Evolutionary conservation across 1,139 yeast species (phyloP).

Genomic region (Saccharomyces hybrid): DNA sequence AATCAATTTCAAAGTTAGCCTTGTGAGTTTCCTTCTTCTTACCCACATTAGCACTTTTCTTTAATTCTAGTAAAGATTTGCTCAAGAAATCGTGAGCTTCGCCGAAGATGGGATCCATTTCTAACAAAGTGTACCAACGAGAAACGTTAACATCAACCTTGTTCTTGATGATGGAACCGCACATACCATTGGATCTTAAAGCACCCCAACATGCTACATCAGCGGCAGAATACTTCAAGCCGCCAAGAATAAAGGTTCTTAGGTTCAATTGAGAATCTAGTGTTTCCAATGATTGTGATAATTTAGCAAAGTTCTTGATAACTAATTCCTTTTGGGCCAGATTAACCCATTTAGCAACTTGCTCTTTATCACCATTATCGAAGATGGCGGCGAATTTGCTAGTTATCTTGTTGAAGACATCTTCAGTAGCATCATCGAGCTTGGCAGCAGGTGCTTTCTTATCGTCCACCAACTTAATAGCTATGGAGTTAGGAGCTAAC

Average conservation of each 20-base stretch:
- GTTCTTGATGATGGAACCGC: constrained; percentile 82
- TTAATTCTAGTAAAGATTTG: constrained; percentile 62
- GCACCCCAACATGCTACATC: constrained; percentile 93
- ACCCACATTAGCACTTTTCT: constrained; percentile 57
- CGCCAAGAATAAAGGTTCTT: constrained; percentile 63
- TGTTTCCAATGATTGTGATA: constrained; percentile 68
- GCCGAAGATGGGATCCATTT: constrained; percentile 58
- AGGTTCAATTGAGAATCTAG: constrained; percentile 79
- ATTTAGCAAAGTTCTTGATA: constrained; percentile 80
- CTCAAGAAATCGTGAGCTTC: constrained; percentile 59
- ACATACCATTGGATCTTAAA: constrained; percentile 83
- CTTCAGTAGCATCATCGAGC: constrained; percentile 31
- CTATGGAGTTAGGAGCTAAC: constrained; percentile 44
- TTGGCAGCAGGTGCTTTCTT: constrained; percentile 39
- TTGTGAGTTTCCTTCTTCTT: constrained; percentile 70
- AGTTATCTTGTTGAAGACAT: constrained; percentile 39
- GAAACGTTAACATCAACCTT: constrained; percentile 77
- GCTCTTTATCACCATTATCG: constrained; percentile 37
- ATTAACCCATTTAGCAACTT: constrained; percentile 33
- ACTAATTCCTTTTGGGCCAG: constrained; percentile 40
- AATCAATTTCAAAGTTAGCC: constrained; percentile 89
- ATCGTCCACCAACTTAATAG: constrained; percentile 61
- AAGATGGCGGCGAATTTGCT: constrained; percentile 40
- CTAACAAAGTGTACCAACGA: constrained; percentile 86
- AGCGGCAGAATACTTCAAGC: constrained; percentile 58